Base-by-base conservation (phyloP, 1,284 basidiomycete genomes). In the Ustilago tritici region DNA sequence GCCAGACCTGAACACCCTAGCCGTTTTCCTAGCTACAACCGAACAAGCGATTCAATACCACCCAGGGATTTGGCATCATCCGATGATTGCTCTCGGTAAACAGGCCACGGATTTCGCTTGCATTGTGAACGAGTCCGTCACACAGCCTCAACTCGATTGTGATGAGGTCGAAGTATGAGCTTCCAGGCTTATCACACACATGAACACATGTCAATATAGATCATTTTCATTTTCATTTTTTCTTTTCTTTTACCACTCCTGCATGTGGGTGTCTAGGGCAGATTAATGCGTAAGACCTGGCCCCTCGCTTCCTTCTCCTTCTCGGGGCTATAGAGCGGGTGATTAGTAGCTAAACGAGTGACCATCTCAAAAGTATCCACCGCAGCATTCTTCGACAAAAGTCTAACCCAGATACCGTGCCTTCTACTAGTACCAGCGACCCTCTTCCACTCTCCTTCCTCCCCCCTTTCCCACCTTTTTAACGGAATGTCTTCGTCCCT, bases 1-100 rank as follows among this genome's bases (percentile, higher is more conserved):
- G 46, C 83, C 82, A 49, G 83, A 85, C 61, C 58, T 84, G 50
- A 58, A 15, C 19, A 78, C 83, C 1, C 62, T 85, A 4, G 63
- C 60, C 19, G 81, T 78, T 17, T 85, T 84, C 46, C 31, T 60
- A 38, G 80, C 81, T 0, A 68, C 66, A 23, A 72, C 76, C 6
- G 70, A 78, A 23, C 83, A 84, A 58, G 82, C 68, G 55, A 83
- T 84, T 54, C 77, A 74, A 61, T 84, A 84, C 62, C 70, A 74
- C 32, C 70, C 82, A 1, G 83, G 82, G 40, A 59, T 79, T 17
- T 84, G 83, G 83, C 83, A 84, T 34, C 79, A 82, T 50, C 82
- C 83, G 6, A 79, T 84, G 81, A 72, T 82, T 34, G 78, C 81
- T 15, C 56, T 83, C 3, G 80, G 79, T 17, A 43, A 43, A 11